phyloP scores from a whole-genome alignment of 192 early-diverging fungal genomes.

The Rhizoclosmatium sp. region DNA sequence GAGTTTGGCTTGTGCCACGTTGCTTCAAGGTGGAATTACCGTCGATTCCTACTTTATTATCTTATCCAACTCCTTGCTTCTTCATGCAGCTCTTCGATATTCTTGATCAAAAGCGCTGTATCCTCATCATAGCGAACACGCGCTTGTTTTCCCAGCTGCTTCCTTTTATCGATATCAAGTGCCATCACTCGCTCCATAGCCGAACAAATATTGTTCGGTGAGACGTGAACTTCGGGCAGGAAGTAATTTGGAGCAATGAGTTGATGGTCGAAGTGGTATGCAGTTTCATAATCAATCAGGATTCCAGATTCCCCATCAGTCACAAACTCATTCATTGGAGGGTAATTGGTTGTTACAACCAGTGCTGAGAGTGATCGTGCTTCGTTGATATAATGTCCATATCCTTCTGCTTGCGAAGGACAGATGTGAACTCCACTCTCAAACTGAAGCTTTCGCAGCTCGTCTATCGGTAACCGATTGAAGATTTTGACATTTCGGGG shows the following conservation, averaged over 20 bases:
- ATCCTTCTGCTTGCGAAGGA: constrained; percentile 11
- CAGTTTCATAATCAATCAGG: background rate
- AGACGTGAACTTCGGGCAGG: background rate
- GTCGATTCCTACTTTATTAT: too few species aligned
- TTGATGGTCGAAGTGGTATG: background rate
- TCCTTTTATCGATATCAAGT: background rate
- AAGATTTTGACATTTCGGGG: background rate
- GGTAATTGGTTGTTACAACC: constrained; percentile 18
- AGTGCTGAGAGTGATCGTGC: constrained; percentile 9
- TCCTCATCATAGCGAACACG: constrained; percentile 8
- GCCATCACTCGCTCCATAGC: constrained; percentile 7
- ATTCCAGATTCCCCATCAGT: constrained; percentile 3
- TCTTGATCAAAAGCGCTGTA: background rate
- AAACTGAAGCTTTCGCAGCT: background rate
- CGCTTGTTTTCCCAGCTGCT: background rate
- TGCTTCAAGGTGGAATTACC: too few species aligned
- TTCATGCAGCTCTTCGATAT: background rate
- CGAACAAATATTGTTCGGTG: constrained; percentile 15
- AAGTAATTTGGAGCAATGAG: background rate
- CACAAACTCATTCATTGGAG: constrained; percentile 35
- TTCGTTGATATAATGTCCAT: constrained; percentile 35
- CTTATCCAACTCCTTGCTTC: background rate
- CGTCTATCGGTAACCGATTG: background rate
- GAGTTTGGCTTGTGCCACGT: too few species aligned
- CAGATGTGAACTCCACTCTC: constrained; percentile 8